Evolutionary conservation across 1,284 basidiomycete genomes (phyloP).

Genomic region (Moniliophthora roreri): DNA sequence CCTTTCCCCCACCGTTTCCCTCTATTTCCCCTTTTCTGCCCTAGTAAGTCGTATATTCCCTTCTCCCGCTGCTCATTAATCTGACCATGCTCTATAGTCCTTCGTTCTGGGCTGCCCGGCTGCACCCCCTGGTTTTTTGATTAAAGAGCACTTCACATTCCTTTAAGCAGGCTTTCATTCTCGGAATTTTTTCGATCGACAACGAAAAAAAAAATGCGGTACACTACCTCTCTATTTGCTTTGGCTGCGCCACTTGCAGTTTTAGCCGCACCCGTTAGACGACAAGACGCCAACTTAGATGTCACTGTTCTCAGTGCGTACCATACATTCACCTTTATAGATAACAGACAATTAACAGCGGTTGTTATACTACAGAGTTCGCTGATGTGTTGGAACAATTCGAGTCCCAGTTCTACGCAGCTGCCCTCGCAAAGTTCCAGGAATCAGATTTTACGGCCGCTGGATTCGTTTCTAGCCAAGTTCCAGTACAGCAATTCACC

Average conservation of each 20-base stretch:
- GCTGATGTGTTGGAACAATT: slow-evolving; percentile 74
- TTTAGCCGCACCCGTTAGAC: slow-evolving; percentile 50
- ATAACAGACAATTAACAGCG: not conserved
- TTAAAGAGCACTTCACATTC: slow-evolving; percentile 36
- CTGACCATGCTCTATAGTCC: slow-evolving; percentile 22
- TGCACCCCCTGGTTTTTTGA: slow-evolving; percentile 60
- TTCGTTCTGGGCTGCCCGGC: slow-evolving; percentile 66
- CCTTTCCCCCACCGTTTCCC: slow-evolving; percentile 24
- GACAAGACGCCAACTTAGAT: slow-evolving; percentile 38
- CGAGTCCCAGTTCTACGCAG: slow-evolving; percentile 68
- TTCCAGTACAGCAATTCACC: slow-evolving; percentile 63
- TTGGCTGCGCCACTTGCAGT: slow-evolving; percentile 50
- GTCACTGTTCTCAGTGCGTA: slow-evolving; percentile 61
- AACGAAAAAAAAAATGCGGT: slow-evolving; percentile 43
- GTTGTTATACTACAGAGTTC: slow-evolving; percentile 50
- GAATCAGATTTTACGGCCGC: slow-evolving; percentile 64
- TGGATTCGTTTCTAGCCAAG: slow-evolving; percentile 59
- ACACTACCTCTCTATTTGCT: slow-evolving; percentile 42
- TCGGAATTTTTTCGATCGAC: slow-evolving; percentile 26
- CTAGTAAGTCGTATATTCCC: slow-evolving; percentile 24
- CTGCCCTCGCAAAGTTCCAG: slow-evolving; percentile 69
- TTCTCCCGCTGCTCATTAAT: slow-evolving; percentile 4
- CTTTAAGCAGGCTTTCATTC: slow-evolving; percentile 47
- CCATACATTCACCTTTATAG: slow-evolving; percentile 1
- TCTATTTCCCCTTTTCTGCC: slow-evolving; percentile 31